Evolutionary conservation across 345 rosid species (phyloP).

Genomic region (Isatis tinctoria): DNA sequence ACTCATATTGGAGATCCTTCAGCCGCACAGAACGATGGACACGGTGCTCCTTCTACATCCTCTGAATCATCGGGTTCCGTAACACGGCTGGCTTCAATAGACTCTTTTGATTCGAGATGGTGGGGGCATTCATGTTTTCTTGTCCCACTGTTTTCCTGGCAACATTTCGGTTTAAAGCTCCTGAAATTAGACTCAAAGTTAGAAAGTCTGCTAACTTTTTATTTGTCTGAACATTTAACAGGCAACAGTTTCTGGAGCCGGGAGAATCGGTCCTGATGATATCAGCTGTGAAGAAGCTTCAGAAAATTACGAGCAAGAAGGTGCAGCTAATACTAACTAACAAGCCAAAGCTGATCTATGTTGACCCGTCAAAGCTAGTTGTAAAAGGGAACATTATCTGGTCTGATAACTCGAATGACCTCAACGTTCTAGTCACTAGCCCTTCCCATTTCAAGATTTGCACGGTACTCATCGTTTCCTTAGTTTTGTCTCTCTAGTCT

Average conservation of each 20-base stretch:
- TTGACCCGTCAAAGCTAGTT: slow-evolving; percentile 75
- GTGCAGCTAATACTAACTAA: slow-evolving; percentile 97
- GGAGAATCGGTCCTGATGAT: slow-evolving; percentile 97
- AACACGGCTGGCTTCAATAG: slow-evolving; percentile 93
- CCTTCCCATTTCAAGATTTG: slow-evolving; percentile 88
- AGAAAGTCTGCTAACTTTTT: not conserved
- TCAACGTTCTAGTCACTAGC: slow-evolving; percentile 71
- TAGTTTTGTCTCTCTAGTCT: not conserved
- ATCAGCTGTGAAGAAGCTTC: slow-evolving; percentile 89
- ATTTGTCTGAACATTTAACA: slow-evolving; percentile 24
- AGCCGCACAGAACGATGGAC: slow-evolving; percentile 51
- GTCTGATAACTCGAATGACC: slow-evolving; percentile 91
- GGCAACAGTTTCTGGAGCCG: slow-evolving; percentile 97
- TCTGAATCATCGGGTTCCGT: slow-evolving; percentile 66
- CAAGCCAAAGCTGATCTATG: slow-evolving; percentile 91
- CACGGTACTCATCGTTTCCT: slow-evolving; percentile 48
- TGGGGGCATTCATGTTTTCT: slow-evolving; percentile 38
- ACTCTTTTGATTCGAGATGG: slow-evolving; percentile 99
- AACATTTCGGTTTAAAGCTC: not conserved
- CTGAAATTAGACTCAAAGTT: not conserved
- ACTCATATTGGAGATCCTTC: slow-evolving; percentile 63
- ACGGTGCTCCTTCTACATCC: slow-evolving; percentile 36
- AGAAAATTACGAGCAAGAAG: slow-evolving; percentile 90
- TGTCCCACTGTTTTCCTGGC: not conserved
- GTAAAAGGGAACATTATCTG: slow-evolving; percentile 84